Evolutionary conservation across 768 basidiomycete species (phyloP).

Genomic region (Cyathus striatus): DNA sequence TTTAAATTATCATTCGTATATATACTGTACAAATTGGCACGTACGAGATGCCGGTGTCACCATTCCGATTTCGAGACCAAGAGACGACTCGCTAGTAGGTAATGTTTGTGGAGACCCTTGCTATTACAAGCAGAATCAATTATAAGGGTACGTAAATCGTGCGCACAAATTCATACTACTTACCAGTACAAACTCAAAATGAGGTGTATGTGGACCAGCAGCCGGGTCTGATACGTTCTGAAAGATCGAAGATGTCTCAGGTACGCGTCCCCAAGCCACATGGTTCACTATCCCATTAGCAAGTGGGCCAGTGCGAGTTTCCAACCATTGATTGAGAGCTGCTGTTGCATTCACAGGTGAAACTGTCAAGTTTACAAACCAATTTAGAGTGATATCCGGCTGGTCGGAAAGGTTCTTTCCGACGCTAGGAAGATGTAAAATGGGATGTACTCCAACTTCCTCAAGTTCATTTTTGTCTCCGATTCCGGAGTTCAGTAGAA

Average conservation of each 20-base stretch:
- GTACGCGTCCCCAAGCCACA: slow-evolving; percentile 17
- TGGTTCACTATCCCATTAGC: slow-evolving; percentile 9
- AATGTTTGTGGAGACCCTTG: slow-evolving; percentile 11
- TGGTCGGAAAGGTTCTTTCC: slow-evolving; percentile 25
- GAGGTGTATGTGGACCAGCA: slow-evolving; percentile 18
- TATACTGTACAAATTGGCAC: too few relatives aligned
- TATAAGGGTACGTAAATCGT: neutral
- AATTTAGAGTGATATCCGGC: slow-evolving; percentile 8
- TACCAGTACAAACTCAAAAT: slow-evolving; percentile 23
- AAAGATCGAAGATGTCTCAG: slow-evolving; percentile 14
- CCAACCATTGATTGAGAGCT: slow-evolving; percentile 16
- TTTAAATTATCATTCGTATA: too few relatives aligned
- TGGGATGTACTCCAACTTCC: slow-evolving; percentile 9
- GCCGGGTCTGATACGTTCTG: slow-evolving; percentile 17
- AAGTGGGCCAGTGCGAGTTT: slow-evolving; percentile 14
- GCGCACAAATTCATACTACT: slow-evolving; percentile 12
- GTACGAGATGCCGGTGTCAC: slow-evolving; percentile 22
- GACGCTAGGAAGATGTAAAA: slow-evolving; percentile 19
- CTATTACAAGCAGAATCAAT: neutral
- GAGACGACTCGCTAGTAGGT: slow-evolving; percentile 18
- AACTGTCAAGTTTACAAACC: slow-evolving; percentile 9
- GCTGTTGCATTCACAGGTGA: slow-evolving; percentile 3
- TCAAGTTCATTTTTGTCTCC: slow-evolving; percentile 13
- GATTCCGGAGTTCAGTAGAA: slow-evolving; percentile 22
- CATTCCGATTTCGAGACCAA: slow-evolving; percentile 16